These are phyloP conservation scores for Golubevia sp. DNA, from an alignment of 1,284 basidiomycete species.

Conservation along the genomic window DNA sequence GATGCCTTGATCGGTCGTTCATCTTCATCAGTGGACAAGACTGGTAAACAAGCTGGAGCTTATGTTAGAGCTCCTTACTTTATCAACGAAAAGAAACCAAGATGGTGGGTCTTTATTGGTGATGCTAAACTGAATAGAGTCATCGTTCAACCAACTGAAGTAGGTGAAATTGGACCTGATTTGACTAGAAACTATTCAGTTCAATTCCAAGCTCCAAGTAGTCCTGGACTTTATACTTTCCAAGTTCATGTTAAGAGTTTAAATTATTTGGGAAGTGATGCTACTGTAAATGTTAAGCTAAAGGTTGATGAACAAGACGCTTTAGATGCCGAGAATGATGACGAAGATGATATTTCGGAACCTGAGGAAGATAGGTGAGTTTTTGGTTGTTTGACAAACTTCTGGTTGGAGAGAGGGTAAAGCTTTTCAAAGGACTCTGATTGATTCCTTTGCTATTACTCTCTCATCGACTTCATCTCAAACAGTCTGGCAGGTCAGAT, in stretches of 20 bases:
- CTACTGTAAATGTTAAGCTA: slow-evolving; percentile 52
- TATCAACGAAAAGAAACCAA: slow-evolving; percentile 43
- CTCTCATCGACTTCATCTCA: no score
- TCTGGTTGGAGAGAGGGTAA: no score
- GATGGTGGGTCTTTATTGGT: slow-evolving; percentile 71
- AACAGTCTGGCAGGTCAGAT: slow-evolving; percentile 94
- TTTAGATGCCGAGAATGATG: slow-evolving; percentile 52
- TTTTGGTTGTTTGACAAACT: no score
- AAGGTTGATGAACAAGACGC: slow-evolving; percentile 73
- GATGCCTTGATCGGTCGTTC: slow-evolving; percentile 9
- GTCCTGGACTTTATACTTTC: slow-evolving; percentile 85
- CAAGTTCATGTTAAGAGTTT: slow-evolving; percentile 83
- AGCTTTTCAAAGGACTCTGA: no score
- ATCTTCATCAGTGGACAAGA: slow-evolving; percentile 3
- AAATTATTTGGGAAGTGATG: slow-evolving; percentile 82
- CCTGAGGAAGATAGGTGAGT: slow-evolving; percentile 50
- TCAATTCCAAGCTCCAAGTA: slow-evolving; percentile 91
- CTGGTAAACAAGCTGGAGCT: slow-evolving; percentile 71
- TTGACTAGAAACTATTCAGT: slow-evolving; percentile 83
- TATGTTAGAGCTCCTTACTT: slow-evolving; percentile 63
- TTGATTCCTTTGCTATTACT: no score
- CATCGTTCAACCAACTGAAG: slow-evolving; percentile 85
- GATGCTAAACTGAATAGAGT: slow-evolving; percentile 87
- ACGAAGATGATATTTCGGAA: slow-evolving; percentile 58
- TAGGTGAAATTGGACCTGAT: slow-evolving; percentile 68